A percentile compares a stretch with the other conserved stretches of the same genome.
These are phyloP conservation scores for Daedaleopsis nitida DNA, from an alignment of 768 basidiomycete species.

Conservation along the genomic window DNA sequence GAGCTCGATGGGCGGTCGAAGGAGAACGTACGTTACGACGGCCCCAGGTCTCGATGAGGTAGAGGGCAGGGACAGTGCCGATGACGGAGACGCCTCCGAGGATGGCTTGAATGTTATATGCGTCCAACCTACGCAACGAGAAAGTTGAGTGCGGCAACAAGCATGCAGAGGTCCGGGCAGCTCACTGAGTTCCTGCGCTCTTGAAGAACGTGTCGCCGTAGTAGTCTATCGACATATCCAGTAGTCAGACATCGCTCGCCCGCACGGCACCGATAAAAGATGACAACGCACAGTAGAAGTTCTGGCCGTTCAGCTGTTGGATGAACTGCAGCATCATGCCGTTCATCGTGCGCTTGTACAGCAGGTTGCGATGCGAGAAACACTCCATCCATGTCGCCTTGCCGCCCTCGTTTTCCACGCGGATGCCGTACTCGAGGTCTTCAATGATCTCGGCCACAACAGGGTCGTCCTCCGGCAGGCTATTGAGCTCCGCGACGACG, in stretches of 20 bases:
- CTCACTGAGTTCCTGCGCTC: constrained; percentile 65
- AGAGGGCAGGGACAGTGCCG: constrained; percentile 70
- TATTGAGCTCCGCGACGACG: constrained; percentile 69
- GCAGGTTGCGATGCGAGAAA: constrained; percentile 65
- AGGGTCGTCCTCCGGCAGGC: constrained; percentile 57
- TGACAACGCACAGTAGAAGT: constrained; percentile 67
- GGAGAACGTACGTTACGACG: constrained; percentile 53
- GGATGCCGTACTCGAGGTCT: constrained; percentile 67
- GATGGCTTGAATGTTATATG: constrained; percentile 76
- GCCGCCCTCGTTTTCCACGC: constrained; percentile 77
- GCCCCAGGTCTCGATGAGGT: constrained; percentile 75
- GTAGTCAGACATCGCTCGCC: constrained; percentile 14
- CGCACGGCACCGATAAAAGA: not conserved
- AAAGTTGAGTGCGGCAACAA: not conserved
- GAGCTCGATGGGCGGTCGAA: not conserved
- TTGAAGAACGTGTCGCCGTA: constrained; percentile 83
- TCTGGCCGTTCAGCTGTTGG: constrained; percentile 80
- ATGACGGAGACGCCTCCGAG: constrained; percentile 75
- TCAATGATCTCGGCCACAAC: constrained; percentile 61
- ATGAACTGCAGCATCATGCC: constrained; percentile 87
- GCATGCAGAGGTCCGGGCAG: not conserved
- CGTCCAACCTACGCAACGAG: constrained; percentile 44
- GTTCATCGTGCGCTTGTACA: constrained; percentile 75
- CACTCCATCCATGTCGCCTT: constrained; percentile 80
- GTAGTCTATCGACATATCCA: constrained; percentile 51